Evolutionary conservation across 768 basidiomycete genomes (phyloP).

Genomic region (Daedaleopsis sinensis): DNA sequence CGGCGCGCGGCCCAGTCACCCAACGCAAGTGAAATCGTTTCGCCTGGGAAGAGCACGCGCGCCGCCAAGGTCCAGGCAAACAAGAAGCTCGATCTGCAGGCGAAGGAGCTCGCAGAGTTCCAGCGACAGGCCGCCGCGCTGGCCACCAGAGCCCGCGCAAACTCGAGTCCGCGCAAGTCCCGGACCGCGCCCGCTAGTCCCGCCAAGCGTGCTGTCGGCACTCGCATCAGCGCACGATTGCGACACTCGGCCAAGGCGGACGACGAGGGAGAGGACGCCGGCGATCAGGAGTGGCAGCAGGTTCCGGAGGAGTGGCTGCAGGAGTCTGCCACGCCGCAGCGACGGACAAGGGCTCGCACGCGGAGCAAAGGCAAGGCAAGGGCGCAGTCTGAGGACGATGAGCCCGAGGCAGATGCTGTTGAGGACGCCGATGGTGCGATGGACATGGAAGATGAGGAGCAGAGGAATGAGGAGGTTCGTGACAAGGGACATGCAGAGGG

Average conservation of each 20-base stretch:
- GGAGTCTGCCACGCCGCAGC: conserved; percentile 15
- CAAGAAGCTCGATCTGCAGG: conserved; percentile 65
- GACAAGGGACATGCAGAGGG: conserved; percentile 3
- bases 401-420: conserved; percentile 23
- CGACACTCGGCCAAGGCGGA: conserved; percentile 42
- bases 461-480: conserved; percentile 5
- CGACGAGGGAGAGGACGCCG: conserved; percentile 47
- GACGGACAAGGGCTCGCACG: conserved; percentile 6
- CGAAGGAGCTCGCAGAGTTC: conserved; percentile 65
- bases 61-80: conserved; percentile 77
- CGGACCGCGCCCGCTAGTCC: conserved; percentile 4
- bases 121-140: conserved; percentile 50
- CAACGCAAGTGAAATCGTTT: conserved; percentile 10
- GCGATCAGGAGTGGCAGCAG: conserved; percentile 72
- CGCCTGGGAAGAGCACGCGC: conserved; percentile 51
- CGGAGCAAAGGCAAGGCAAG: conserved; percentile 26
- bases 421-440: no score
- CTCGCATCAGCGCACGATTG: conserved; percentile 67
- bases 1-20: conserved; percentile 11
- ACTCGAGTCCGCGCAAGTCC: conserved; percentile 9
- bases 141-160: conserved; percentile 14
- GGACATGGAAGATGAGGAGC: conserved; percentile 14
- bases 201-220: conserved; percentile 43
- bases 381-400: conserved; percentile 18
- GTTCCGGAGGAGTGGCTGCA: conserved; percentile 77